Percentiles rank a stretch among this genome's conserved stretches.
These are phyloP conservation scores for Mucor indicus DNA, from an alignment of 371 early-diverging fungal genomes.

Conservation along the genomic window DNA sequence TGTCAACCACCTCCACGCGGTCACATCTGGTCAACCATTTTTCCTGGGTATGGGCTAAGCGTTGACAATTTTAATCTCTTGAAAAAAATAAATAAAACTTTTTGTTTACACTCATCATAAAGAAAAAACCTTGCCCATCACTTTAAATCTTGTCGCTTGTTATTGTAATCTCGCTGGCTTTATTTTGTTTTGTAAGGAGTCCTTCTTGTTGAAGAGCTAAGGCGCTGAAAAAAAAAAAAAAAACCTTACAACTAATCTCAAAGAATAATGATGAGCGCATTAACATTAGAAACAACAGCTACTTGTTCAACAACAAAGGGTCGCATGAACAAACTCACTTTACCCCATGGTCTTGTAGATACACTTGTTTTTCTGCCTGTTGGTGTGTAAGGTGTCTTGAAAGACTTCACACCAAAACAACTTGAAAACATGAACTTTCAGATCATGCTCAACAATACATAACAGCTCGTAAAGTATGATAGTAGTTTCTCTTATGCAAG, in stretches of 20 bases:
- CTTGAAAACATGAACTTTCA: constrained; percentile 80
- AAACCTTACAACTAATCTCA: neutral
- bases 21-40: too few species aligned
- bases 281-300: constrained; percentile 38
- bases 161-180: too few species aligned
- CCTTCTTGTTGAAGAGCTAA: too few species aligned
- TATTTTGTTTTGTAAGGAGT: too few species aligned
- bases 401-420: constrained; percentile 80
- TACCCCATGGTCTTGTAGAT: constrained; percentile 82
- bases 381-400: constrained; percentile 92
- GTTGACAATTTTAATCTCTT: too few species aligned
- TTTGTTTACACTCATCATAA: too few species aligned
- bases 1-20: too few species aligned
- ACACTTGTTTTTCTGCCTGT: constrained; percentile 97
- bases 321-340: constrained; percentile 68
- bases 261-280: constrained; percentile 17
- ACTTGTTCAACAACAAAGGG: constrained; percentile 90
- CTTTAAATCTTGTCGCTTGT: too few species aligned
- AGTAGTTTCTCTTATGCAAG: neutral
- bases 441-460: constrained; percentile 92
- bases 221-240: neutral
- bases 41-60: too few species aligned
- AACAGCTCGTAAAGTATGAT: constrained; percentile 64
- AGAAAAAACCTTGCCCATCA: too few species aligned
- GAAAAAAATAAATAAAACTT: too few species aligned